Conservation (phyloP, 2,329 filamentous ascomycete species). For the Aspergillus pseudoviridinutans region DNA sequence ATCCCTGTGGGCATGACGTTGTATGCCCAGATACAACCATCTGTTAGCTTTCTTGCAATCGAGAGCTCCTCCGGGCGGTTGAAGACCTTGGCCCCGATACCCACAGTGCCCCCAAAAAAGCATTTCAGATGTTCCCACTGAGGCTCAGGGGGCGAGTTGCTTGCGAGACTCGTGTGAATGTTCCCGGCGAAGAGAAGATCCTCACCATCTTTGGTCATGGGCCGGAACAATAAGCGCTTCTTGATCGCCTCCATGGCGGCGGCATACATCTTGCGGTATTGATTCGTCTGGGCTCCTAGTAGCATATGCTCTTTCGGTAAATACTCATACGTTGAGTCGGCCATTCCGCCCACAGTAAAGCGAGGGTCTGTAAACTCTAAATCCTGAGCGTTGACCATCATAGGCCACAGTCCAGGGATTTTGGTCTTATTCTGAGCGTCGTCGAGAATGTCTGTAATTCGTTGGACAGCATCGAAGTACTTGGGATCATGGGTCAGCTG, state of each 20-base stretch:
- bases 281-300: constrained; percentile 37
- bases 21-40: constrained; percentile 62
- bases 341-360: constrained; percentile 44
- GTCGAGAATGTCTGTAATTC: constrained; percentile 75
- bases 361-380: constrained; percentile 27
- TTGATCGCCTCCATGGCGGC: constrained; percentile 37
- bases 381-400: constrained; percentile 58
- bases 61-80: constrained; percentile 50
- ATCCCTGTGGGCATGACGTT: constrained; percentile 54
- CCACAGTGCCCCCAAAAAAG: constrained; percentile 60
- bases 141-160: constrained; percentile 21
- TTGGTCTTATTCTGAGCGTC: constrained; percentile 67
- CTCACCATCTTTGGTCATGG: constrained; percentile 39
- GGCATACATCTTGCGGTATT: constrained; percentile 44
- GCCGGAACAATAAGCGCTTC: constrained; percentile 41
- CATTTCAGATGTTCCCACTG: constrained; percentile 57
- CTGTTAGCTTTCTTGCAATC: constrained; percentile 54
- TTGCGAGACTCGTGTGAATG: constrained; percentile 15
- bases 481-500: constrained; percentile 76
- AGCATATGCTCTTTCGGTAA: constrained; percentile 48
- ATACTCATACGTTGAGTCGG: constrained; percentile 50
- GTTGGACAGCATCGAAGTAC: constrained; percentile 85
- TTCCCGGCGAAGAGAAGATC: constrained; percentile 41
- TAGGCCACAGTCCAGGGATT: constrained; percentile 76
- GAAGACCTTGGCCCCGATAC: constrained; percentile 56